Conservation (phyloP, 2,329 filamentous ascomycete species). For the Hymenoscyphus occultus region DNA sequence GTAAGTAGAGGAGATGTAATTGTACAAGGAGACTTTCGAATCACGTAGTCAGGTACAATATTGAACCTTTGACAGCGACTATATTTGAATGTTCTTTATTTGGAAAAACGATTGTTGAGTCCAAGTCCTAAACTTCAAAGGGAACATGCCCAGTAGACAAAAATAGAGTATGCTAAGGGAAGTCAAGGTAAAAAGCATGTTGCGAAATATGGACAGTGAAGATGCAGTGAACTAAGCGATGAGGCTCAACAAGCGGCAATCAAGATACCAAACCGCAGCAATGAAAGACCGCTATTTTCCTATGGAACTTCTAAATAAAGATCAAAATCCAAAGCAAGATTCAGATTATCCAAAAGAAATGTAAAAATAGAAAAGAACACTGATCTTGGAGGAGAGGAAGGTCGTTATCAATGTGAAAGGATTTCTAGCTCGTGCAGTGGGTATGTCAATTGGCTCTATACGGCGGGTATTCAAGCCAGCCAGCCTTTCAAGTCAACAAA, state of each 20-base stretch:
- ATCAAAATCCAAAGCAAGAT: not conserved
- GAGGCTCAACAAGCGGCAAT: not conserved
- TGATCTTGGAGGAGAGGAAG: not conserved
- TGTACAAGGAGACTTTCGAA: not conserved
- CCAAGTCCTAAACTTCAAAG: too few species aligned
- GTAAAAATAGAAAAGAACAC: not conserved
- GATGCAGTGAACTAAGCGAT: not conserved
- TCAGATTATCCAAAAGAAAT: not conserved
- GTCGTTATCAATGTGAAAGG: not conserved
- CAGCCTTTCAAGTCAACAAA: not conserved
- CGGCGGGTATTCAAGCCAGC: not conserved
- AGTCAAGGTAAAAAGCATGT: not conserved
- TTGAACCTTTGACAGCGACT: not conserved
- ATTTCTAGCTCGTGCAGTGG: not conserved
- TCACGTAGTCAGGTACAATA: not conserved
- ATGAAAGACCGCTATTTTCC: not conserved
- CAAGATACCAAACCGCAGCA: not conserved
- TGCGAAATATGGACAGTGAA: not conserved
- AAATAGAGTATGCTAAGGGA: not conserved
- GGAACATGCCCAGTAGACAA: too few species aligned
- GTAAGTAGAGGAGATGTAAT: not conserved
- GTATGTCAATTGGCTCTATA: not conserved
- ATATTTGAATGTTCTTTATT: not conserved
- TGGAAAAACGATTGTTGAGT: not conserved
- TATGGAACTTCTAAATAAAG: not conserved